phyloP scores from a whole-genome alignment of 2,329 filamentous ascomycete genomes.

The Elsinoe batatas region DNA sequence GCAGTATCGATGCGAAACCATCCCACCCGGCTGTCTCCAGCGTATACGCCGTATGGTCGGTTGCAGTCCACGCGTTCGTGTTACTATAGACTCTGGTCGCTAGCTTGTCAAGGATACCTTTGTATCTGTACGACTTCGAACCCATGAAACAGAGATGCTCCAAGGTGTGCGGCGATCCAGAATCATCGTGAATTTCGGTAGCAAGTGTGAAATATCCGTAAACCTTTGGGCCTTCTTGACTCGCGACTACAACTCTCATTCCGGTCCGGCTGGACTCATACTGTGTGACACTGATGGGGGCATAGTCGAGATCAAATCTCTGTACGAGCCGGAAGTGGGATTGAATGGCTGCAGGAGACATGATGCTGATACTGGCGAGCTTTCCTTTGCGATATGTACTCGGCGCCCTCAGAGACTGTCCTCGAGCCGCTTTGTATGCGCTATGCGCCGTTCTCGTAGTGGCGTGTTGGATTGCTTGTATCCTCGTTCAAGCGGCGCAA shows the following conservation, averaged over 20 bases:
- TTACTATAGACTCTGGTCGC: slow-evolving; percentile 85
- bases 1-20: slow-evolving; percentile 87
- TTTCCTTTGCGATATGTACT: background rate
- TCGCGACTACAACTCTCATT: slow-evolving; percentile 86
- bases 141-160: slow-evolving; percentile 53
- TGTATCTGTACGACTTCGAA: slow-evolving; percentile 86
- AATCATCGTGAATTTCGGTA: slow-evolving; percentile 96
- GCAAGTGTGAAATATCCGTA: slow-evolving; percentile 91
- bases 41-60: slow-evolving; percentile 92
- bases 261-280: slow-evolving; percentile 94
- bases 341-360: slow-evolving; percentile 5
- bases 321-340: slow-evolving; percentile 72
- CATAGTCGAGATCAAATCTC: slow-evolving; percentile 81
- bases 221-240: slow-evolving; percentile 88
- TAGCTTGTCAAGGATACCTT: slow-evolving; percentile 88
- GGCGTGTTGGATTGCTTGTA: no score
- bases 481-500: no score
- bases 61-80: slow-evolving; percentile 96
- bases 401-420: background rate
- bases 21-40: slow-evolving; percentile 95
- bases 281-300: slow-evolving; percentile 76
- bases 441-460: no score
- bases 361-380: background rate
- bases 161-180: slow-evolving; percentile 60
- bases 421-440: no score